Conservation (phyloP, 73 alveolate genomes). For the Tetrahymena borealis region DNA sequence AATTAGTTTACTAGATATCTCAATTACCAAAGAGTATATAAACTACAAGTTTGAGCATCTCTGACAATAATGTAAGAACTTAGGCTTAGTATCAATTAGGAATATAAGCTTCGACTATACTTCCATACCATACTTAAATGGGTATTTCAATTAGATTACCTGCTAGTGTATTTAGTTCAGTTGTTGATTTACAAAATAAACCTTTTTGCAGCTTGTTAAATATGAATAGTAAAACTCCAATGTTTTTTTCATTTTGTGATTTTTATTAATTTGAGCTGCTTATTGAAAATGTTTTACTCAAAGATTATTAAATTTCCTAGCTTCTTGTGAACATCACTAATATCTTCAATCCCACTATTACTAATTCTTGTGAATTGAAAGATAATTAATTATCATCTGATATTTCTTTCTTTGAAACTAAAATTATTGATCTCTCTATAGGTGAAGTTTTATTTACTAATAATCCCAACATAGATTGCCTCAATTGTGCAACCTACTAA, state of each 20-base stretch:
- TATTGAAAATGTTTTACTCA: neutral
- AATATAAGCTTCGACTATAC: neutral
- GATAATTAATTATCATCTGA: neutral
- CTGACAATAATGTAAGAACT: neutral
- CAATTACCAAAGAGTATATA: neutral
- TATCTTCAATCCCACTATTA: neutral
- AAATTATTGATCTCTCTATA: neutral
- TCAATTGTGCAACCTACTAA: neutral
- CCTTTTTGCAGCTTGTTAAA: neutral
- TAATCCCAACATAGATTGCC: neutral
- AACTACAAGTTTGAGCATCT: neutral
- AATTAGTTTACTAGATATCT: neutral
- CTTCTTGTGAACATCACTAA: neutral
- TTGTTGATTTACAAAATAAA: neutral
- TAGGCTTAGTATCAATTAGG: neutral
- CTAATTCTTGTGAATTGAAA: neutral
- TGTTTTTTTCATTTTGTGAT: neutral
- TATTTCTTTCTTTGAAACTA: neutral
- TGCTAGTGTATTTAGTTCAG: neutral
- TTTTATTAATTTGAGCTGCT: neutral
- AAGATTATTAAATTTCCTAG: neutral
- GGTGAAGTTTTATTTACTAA: neutral
- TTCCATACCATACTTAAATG: neutral
- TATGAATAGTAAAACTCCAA: neutral
- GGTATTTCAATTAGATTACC: neutral